phyloP scores from a whole-genome alignment of 352 stramenopile genomes.

The Pythium angustatum region DNA sequence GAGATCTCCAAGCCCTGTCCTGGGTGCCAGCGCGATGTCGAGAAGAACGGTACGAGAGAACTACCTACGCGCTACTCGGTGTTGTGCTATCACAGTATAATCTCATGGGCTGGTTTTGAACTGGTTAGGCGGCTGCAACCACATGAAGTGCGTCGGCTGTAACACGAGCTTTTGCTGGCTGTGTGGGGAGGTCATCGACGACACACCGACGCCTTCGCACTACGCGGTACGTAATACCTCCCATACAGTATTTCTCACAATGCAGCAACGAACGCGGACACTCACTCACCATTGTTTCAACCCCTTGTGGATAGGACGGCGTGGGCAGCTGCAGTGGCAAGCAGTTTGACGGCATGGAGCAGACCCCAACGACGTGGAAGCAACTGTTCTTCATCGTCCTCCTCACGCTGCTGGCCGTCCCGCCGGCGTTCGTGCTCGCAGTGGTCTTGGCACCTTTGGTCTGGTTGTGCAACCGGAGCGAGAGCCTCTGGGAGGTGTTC shows the following conservation, averaged over 20 bases:
- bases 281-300: not conserved
- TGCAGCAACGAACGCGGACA: too few species aligned
- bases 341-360: constrained; percentile 11
- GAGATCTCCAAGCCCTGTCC: constrained; percentile 23
- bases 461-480: constrained; percentile 1
- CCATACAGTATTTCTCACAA: not conserved
- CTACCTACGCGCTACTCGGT: too few species aligned
- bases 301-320: not conserved
- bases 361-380: not conserved
- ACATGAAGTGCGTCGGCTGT: constrained; percentile 27
- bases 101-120: too few species aligned
- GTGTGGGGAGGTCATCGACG: constrained; percentile 16
- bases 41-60: constrained; percentile 29
- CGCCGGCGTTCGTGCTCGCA: not conserved
- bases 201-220: constrained; percentile 11
- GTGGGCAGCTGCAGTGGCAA: constrained; percentile 2
- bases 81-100: not conserved
- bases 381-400: not conserved
- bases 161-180: constrained; percentile 25
- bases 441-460: not conserved
- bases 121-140: constrained; percentile 27
- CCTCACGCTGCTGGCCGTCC: not conserved
- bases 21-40: constrained; percentile 18
- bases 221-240: constrained; percentile 1
- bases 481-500: not conserved